Base-by-base conservation (phyloP, 2,329 filamentous ascomycete genomes). In the Byssoonygena ceratinophila region DNA sequence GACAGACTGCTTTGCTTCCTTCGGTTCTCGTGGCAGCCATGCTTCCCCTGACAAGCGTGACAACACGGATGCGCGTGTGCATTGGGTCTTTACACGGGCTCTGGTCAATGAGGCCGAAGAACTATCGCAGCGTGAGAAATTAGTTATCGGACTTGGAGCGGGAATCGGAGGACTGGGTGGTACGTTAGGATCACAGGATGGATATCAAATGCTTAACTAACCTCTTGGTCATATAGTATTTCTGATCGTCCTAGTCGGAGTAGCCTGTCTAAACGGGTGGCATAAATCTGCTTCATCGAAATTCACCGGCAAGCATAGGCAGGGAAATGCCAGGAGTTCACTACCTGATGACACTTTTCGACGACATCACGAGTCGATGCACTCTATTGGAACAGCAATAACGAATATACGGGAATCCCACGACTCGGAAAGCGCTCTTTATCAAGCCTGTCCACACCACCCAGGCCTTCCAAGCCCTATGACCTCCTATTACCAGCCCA, bases 401-500 rank as follows among this genome's bases (percentile, higher is more conserved):
- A n/a, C 20, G 5, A 20, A 37, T 8, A 1, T 31, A 2, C 11
- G n/a, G 23, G 8, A 32, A 34, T 52, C 32, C 18, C 44, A 52
- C 25, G 43, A 32, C 25, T 25, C 50, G 6, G 41, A 52, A 6
- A 25, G 11, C 23, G 11, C 50, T 3, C 23, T 47, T 1, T 37
- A 37, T 11, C 22, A 41, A 34, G 34, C 46, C 8, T 51, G 48
- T 37, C 34, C 44, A 18, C 46, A 56, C 14, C 51, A 54, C 14
- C 47, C 54, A 8, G 47, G 48, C 27, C 36, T 50, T n/a, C 51
- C 54, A 27, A 51, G 47, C 12, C 51, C 51, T 3, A 43, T 51
- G 20, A 52, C 44, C 12, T 51, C 54, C 3, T 54, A 54, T 34
- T 56, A 46, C 43, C 54, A 54, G 29, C 54, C 54, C 1, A 37